Base-by-base conservation (phyloP, 441 rosid genomes). In the Arabidopsis hybrid region DNA sequence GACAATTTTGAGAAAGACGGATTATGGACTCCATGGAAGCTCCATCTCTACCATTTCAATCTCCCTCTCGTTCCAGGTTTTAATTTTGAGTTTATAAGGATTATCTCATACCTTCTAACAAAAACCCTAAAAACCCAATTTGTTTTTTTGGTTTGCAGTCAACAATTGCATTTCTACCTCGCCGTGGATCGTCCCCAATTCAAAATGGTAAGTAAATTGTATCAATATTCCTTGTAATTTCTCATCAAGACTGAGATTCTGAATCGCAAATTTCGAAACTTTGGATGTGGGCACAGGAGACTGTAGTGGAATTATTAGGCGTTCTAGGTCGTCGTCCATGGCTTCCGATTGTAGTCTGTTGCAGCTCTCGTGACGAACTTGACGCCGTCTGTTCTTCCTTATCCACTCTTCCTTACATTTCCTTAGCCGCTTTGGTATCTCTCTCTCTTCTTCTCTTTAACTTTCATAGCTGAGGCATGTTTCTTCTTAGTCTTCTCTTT, bases 291-390 rank as follows among this genome's bases (percentile, higher is more conserved):
- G 39, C 38, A 21, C 81, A 92, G 97, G 97, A 84, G 76, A 92
- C 95, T 10, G 80, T 94, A 46, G 85, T 90, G 65, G 91, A 89
- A 21, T 72, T 94, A 51, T 77, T 94, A 18, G 88, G 89, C 7
- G 86, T 86, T 68, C 75, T 84, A 6, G 95, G 89, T 39, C 88
- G 89, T 56, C 95, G 88, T 65, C 80, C 79, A 46, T 85, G 88
- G 60, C 85, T 90, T 58, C 97, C 97, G 6, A 81, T 90, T 80
- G 88, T 89, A 39, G 87, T 90, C 1, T 92, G 92, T 79, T 94
- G 97, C 81, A 89, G 87, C 85, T 88, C 95, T 10, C 89, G 97
- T 4, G 97, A 94, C 76, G 94, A 88, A 81, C 97, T 92, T 12
- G 97, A 92, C 65, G 87, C 95, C 10, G 88, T 93, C 68, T 91